Evolutionary conservation across 2,329 filamentous ascomycete species (phyloP).

Genomic region (Nothopassalora personata): DNA sequence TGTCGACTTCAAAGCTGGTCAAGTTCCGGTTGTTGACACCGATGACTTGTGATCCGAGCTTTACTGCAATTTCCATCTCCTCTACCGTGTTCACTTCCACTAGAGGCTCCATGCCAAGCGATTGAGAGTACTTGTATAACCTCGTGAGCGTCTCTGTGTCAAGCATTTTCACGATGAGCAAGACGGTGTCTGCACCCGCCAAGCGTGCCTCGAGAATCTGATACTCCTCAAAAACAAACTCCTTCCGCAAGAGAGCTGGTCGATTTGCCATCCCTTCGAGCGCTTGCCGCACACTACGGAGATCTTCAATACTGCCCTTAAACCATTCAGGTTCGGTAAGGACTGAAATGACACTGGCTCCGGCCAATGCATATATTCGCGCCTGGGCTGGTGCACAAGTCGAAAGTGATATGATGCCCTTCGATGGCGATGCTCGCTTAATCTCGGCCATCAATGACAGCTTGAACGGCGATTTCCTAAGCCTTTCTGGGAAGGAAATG

Average conservation of each 20-base stretch:
- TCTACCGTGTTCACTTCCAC: slow-evolving; percentile 94
- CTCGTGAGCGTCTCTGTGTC: slow-evolving; percentile 65
- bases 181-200: slow-evolving; percentile 86
- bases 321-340: slow-evolving; percentile 98
- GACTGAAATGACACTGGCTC: slow-evolving; percentile 96
- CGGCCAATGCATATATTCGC: slow-evolving; percentile 83
- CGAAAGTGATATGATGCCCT: slow-evolving; percentile 84
- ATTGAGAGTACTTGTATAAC: slow-evolving; percentile 82
- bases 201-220: slow-evolving; percentile 92
- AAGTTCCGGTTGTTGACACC: slow-evolving; percentile 97
- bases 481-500: slow-evolving; percentile 70
- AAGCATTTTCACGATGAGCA: slow-evolving; percentile 98
- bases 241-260: slow-evolving; percentile 86
- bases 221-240: slow-evolving; percentile 97
- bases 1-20: slow-evolving; percentile 92
- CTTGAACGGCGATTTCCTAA: slow-evolving; percentile 78
- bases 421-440: slow-evolving; percentile 92
- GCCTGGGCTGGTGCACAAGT: slow-evolving; percentile 88
- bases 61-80: slow-evolving; percentile 84
- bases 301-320: slow-evolving; percentile 93
- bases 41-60: slow-evolving; percentile 82
- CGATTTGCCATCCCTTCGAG: slow-evolving; percentile 88
- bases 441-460: slow-evolving; percentile 96
- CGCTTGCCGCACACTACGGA: slow-evolving; percentile 79
- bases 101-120: slow-evolving; percentile 91